Evolutionary conservation across 495 filamentous ascomycete genomes (phyloP).

Genomic region (Lophium mytilinum): DNA sequence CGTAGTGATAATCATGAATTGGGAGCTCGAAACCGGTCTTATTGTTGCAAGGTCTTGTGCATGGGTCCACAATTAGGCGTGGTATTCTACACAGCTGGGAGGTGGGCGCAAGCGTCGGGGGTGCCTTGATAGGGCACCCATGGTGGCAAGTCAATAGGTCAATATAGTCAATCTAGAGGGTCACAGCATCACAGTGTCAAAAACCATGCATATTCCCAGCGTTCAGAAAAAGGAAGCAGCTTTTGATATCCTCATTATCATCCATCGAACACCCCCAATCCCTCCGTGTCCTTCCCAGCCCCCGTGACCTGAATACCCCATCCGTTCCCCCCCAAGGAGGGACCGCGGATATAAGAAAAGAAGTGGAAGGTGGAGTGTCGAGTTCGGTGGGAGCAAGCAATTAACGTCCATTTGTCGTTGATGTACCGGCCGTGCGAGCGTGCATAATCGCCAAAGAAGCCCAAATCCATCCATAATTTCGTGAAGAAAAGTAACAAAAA

Average conservation of each 20-base stretch:
- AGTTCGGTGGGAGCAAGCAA: too few species aligned
- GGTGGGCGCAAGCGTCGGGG: too few species aligned
- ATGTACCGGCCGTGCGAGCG: neutral
- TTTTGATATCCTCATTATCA: slow-evolving; percentile 30
- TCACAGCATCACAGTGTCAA: neutral
- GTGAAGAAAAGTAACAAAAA: slow-evolving; percentile 15
- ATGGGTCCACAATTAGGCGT: too few species aligned
- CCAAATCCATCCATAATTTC: slow-evolving; percentile 9
- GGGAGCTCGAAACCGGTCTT: too few species aligned
- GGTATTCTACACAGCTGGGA: too few species aligned
- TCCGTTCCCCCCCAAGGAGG: slow-evolving; percentile 5
- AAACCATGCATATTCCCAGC: neutral
- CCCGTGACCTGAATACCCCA: slow-evolving; percentile 9
- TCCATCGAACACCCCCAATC: slow-evolving; percentile 3
- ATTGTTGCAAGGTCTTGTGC: too few species aligned
- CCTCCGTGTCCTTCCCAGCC: neutral
- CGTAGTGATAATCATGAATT: too few species aligned
- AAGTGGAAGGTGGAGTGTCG: neutral
- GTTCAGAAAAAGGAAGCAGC: slow-evolving; percentile 16
- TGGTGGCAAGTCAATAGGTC: neutral
- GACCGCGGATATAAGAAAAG: neutral
- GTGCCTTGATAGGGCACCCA: too few species aligned
- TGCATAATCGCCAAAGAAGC: neutral
- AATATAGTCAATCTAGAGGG: neutral
- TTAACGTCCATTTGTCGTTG: too few species aligned